Percentiles rank a stretch among this genome's conserved stretches.
phyloP scores from a whole-genome alignment of 192 early-diverging fungal genomes.

The Powellomyces hirtus region DNA sequence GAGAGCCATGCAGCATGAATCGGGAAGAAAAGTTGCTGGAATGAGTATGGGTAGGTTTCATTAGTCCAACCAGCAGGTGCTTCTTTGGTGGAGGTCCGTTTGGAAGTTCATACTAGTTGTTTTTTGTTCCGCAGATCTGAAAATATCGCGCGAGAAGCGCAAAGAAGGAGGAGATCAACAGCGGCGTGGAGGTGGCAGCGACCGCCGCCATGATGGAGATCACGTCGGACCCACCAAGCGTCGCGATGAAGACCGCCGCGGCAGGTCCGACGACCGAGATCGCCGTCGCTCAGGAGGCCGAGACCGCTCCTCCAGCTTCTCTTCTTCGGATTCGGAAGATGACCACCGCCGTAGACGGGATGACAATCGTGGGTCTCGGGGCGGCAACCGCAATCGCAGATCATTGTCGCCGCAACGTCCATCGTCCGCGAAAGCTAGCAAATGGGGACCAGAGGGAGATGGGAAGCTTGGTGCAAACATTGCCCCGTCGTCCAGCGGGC shows the following conservation, averaged over 20 bases:
- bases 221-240: slow-evolving; percentile 5
- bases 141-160: slow-evolving; percentile 37
- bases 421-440: slow-evolving; percentile 16
- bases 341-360: background rate
- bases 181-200: background rate
- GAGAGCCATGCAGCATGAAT: slow-evolving; percentile 42
- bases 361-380: background rate
- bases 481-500: no score
- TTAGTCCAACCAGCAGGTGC: background rate
- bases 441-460: background rate
- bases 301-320: slow-evolving; percentile 19
- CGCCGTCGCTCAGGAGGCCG: slow-evolving; percentile 9
- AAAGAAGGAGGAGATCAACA: background rate
- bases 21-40: slow-evolving; percentile 42
- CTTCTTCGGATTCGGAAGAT: slow-evolving; percentile 2
- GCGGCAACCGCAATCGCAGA: background rate
- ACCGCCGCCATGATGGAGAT: slow-evolving; percentile 9
- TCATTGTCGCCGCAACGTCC: slow-evolving; percentile 4
- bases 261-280: slow-evolving; percentile 9
- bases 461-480: no score
- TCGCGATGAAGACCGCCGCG: background rate
- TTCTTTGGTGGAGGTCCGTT: background rate
- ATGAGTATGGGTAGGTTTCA: slow-evolving; percentile 42
- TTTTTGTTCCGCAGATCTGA: slow-evolving; percentile 35
- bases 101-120: slow-evolving; percentile 4